These are phyloP conservation scores for Emergomyces orientalis DNA, from an alignment of 2,329 filamentous ascomycete genomes.

Conservation along the genomic window DNA sequence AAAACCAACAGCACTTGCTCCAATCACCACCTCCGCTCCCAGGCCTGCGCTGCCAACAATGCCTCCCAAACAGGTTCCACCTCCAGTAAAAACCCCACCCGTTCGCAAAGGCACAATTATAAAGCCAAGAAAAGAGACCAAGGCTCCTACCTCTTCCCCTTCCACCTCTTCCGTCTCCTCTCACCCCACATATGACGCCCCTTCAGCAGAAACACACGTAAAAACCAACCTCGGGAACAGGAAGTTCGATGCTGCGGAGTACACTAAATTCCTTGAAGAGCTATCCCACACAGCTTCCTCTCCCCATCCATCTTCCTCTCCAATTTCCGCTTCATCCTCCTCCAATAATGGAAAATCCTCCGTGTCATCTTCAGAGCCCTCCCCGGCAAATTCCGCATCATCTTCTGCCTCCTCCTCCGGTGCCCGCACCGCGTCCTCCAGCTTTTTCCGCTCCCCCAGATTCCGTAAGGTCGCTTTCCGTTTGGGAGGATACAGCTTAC, in stretches of 20 bases:
- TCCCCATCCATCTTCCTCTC: background rate
- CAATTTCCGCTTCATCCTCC: background rate
- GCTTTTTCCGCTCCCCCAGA: constrained; percentile 25
- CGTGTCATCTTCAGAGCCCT: constrained; percentile 20
- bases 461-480: constrained; percentile 22
- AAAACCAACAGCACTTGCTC: background rate
- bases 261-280: background rate
- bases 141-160: background rate
- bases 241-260: background rate
- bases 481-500: background rate
- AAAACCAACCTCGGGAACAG: background rate
- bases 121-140: background rate
- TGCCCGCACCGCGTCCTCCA: background rate
- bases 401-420: constrained; percentile 19
- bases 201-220: background rate
- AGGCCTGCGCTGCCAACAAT: background rate
- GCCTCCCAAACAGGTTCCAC: background rate
- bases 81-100: background rate
- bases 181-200: background rate
- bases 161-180: background rate
- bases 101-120: background rate
- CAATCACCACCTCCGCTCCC: background rate
- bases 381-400: constrained; percentile 22
- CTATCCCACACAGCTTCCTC: background rate
- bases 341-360: background rate